phyloP scores from a whole-genome alignment of 192 early-diverging fungal species.

The Rhizophagus prolifer region DNA sequence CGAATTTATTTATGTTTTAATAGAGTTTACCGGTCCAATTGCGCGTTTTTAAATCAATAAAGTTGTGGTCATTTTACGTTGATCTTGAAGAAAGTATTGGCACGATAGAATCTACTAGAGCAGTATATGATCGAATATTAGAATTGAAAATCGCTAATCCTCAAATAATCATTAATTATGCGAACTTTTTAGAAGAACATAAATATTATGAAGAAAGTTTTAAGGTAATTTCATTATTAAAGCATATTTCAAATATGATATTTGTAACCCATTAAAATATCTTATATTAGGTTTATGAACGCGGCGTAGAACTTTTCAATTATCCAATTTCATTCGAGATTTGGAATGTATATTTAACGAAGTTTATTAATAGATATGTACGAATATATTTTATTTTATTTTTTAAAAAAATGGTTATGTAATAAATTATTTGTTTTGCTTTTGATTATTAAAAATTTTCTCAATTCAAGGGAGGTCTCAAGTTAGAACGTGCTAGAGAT shows the following conservation, averaged over 20 bases:
- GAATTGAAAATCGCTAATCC: slow-evolving; percentile 93
- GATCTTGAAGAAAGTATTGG: slow-evolving; percentile 94
- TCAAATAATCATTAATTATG: slow-evolving; percentile 96
- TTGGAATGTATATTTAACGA: slow-evolving; percentile 93
- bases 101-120: slow-evolving; percentile 72
- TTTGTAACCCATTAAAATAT: not conserved
- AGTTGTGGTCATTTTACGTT: slow-evolving; percentile 91
- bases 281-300: slow-evolving; percentile 72
- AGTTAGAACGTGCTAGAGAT: slow-evolving; percentile 90
- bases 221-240: slow-evolving; percentile 38
- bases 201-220: slow-evolving; percentile 94
- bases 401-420: too few relatives aligned
- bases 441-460: not conserved
- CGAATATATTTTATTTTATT: slow-evolving; percentile 16
- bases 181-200: slow-evolving; percentile 83
- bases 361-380: slow-evolving; percentile 82
- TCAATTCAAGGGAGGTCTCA: slow-evolving; percentile 59
- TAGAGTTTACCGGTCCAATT: slow-evolving; percentile 65
- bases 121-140: slow-evolving; percentile 89
- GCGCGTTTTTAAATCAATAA: slow-evolving; percentile 83
- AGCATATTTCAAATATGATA: not conserved
- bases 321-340: slow-evolving; percentile 96
- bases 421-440: not conserved
- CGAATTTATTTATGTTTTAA: not conserved
- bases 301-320: slow-evolving; percentile 94